Conservation (phyloP, 2,329 filamentous ascomycete species). For the Neonectria neomacrospora region DNA sequence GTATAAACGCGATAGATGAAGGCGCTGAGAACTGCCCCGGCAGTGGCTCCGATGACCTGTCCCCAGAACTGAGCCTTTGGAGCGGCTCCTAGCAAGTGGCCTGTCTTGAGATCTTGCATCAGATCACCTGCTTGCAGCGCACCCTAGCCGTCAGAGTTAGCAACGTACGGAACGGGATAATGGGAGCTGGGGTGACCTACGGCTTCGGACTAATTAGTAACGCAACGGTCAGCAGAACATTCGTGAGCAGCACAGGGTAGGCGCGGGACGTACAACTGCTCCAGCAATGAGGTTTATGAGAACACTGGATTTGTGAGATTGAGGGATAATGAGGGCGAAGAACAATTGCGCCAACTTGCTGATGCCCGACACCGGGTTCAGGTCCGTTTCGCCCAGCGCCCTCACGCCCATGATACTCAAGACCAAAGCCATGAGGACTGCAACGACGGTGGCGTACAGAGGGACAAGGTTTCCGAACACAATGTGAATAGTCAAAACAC, state of each 20-base stretch:
- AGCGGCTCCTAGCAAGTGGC: constrained; percentile 89
- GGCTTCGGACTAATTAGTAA: constrained; percentile 10
- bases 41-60: constrained; percentile 88
- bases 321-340: constrained; percentile 89
- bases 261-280: constrained; percentile 67
- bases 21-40: constrained; percentile 87
- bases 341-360: constrained; percentile 96
- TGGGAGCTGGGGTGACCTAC: background rate
- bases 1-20: constrained; percentile 92
- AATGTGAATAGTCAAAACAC: constrained; percentile 81
- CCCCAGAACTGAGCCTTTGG: constrained; percentile 97
- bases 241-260: background rate
- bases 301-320: constrained; percentile 84
- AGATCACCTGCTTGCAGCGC: constrained; percentile 95
- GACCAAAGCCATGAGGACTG: constrained; percentile 85
- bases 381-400: constrained; percentile 82
- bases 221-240: background rate
- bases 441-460: constrained; percentile 76
- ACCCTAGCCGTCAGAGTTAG: constrained; percentile 54
- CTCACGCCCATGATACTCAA: constrained; percentile 79
- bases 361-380: constrained; percentile 96
- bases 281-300: constrained; percentile 95
- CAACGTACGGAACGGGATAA: background rate
- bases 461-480: constrained; percentile 88
- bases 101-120: constrained; percentile 97